phyloP scores from a whole-genome alignment of 768 basidiomycete genomes.

The Boletus sp. region DNA sequence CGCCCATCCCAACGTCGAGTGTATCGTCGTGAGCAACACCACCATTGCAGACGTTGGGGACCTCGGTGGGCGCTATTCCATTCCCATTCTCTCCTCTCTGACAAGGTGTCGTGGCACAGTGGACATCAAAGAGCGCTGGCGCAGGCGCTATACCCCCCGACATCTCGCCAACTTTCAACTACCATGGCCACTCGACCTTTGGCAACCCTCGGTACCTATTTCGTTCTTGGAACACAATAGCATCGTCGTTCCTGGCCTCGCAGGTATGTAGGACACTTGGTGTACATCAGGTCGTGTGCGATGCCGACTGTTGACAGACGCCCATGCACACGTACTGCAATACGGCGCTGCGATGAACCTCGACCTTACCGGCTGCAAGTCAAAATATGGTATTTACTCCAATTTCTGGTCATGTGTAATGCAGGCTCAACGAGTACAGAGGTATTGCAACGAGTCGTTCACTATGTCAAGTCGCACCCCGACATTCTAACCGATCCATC shows the following conservation, averaged over 20 bases:
- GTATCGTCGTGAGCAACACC: constrained; percentile 53
- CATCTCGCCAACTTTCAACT: constrained; percentile 12
- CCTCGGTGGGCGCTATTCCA: constrained; percentile 39
- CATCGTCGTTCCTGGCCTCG: constrained; percentile 69
- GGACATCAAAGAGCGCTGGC: constrained; percentile 28
- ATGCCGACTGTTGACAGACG: constrained; percentile 44
- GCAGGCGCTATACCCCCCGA: neutral
- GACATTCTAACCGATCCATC: constrained; percentile 51
- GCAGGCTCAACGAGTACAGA: constrained; percentile 40
- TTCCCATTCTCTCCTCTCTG: neutral
- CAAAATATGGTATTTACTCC: constrained; percentile 50
- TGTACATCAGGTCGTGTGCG: neutral
- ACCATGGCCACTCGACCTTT: constrained; percentile 24
- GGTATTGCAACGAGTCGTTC: constrained; percentile 57
- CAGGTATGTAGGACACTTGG: constrained; percentile 44
- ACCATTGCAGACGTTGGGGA: constrained; percentile 49
- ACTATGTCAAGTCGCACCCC: constrained; percentile 57
- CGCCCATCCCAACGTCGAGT: constrained; percentile 50
- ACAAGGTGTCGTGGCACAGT: constrained; percentile 8
- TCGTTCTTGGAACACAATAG: constrained; percentile 34
- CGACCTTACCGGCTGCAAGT: constrained; percentile 54
- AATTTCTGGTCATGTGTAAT: too few relatives aligned
- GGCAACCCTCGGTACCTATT: constrained; percentile 20
- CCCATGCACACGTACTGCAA: constrained; percentile 75
- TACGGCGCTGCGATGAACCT: constrained; percentile 71